phyloP scores from a whole-genome alignment of 2,329 filamentous ascomycete species.

The Alternaria tenuissima region DNA sequence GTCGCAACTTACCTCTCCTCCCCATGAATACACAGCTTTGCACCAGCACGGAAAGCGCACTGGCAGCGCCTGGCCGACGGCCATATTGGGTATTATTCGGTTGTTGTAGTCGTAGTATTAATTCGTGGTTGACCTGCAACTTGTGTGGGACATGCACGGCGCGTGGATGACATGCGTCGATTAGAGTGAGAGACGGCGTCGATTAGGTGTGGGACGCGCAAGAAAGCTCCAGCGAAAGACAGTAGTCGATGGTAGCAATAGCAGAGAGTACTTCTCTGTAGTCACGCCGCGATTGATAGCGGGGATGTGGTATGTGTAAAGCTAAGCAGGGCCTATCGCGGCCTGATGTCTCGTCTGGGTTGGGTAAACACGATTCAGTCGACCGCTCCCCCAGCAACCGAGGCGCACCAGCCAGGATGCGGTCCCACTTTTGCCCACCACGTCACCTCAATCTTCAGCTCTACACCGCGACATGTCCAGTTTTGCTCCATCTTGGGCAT shows the following conservation, averaged over 20 bases:
- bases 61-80: conserved; percentile 65
- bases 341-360: conserved; percentile 26
- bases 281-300: conserved; percentile 25
- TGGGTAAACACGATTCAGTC: conserved; percentile 27
- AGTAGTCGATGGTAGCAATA: conserved; percentile 19
- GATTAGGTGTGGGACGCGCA: conserved; percentile 4
- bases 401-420: conserved; percentile 9
- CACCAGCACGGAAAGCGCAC: conserved; percentile 90
- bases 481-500: conserved; percentile 1
- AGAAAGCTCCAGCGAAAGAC: conserved; percentile 17
- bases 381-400: conserved; percentile 31
- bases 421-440: conserved; percentile 22
- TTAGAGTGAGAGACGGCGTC: conserved; percentile 15
- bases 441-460: conserved; percentile 24
- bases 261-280: conserved; percentile 13
- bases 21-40: conserved; percentile 90
- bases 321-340: conserved; percentile 24
- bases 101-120: conserved; percentile 3
- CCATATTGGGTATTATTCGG: conserved; percentile 48
- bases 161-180: conserved; percentile 27
- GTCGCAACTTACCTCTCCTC: conserved; percentile 69
- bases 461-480: conserved; percentile 5
- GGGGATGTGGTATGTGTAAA: conserved; percentile 23
- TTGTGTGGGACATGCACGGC: conserved; percentile 25
- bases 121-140: conserved; percentile 25